Percentiles rank a stretch among this genome's conserved stretches.
phyloP scores from a whole-genome alignment of 2,329 filamentous ascomycete genomes.

The Penicillium nordicum region DNA sequence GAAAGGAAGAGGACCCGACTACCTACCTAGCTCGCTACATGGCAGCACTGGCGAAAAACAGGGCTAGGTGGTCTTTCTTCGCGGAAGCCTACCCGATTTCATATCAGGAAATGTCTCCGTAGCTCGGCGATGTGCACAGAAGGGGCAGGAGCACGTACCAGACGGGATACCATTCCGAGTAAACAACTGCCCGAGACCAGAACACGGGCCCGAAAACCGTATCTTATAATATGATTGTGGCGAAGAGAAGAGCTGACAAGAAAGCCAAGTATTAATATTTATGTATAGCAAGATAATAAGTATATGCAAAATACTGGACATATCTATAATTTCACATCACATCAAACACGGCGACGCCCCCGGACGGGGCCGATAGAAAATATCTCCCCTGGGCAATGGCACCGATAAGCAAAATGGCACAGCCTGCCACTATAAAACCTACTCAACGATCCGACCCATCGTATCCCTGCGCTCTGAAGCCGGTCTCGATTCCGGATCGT shows the following conservation, averaged over 20 bases:
- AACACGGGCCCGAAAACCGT: background rate
- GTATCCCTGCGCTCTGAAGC: background rate
- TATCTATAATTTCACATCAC: conserved; percentile 6
- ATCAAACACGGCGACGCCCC: background rate
- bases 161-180: background rate
- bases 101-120: background rate
- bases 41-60: background rate
- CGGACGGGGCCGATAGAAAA: background rate
- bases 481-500: conserved; percentile 20
- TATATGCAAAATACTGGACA: background rate
- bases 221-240: background rate
- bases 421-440: background rate
- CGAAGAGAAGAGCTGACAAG: background rate
- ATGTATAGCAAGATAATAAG: conserved; percentile 3
- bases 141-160: background rate
- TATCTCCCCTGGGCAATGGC: background rate
- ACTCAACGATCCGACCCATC: conserved; percentile 9
- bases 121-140: background rate
- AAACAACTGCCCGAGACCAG: background rate
- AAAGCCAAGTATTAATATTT: conserved; percentile 5
- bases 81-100: background rate
- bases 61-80: background rate
- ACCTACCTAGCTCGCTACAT: background rate
- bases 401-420: background rate
- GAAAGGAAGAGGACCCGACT: background rate